Conservation (phyloP, 164 flowering plant genomes). For the Kingdonia uniflora region DNA sequence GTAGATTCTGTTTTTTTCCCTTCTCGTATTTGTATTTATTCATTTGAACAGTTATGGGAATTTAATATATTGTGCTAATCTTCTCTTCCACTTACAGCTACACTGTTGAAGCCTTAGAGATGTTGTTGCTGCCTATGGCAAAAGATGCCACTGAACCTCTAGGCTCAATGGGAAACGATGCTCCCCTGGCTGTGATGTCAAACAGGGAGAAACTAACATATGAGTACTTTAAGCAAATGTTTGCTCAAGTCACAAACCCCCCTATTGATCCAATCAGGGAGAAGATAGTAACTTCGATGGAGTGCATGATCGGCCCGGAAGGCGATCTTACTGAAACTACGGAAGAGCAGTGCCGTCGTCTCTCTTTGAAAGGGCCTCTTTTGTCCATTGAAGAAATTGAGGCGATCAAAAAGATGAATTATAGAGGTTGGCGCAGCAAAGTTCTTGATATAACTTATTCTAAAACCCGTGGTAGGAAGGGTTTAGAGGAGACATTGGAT, state of each 20-base stretch:
- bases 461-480: slow-evolving; percentile 64
- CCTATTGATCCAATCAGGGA: slow-evolving; percentile 99
- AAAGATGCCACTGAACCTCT: slow-evolving; percentile 97
- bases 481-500: slow-evolving; percentile 87
- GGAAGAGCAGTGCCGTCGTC: slow-evolving; percentile 90
- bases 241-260: slow-evolving; percentile 99
- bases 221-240: slow-evolving; percentile 99
- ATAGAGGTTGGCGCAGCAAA: slow-evolving; percentile 90
- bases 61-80: not conserved
- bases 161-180: slow-evolving; percentile 99
- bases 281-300: slow-evolving; percentile 97
- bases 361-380: slow-evolving; percentile 87
- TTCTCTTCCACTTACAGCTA: slow-evolving; percentile 40
- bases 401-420: slow-evolving; percentile 86
- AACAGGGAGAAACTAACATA: slow-evolving; percentile 85
- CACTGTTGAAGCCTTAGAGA: slow-evolving; percentile 88
- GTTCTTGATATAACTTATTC: slow-evolving; percentile 89
- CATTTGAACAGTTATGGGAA: not conserved
- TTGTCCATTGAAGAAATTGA: slow-evolving; percentile 78
- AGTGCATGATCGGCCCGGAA: slow-evolving; percentile 98
- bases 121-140: slow-evolving; percentile 96
- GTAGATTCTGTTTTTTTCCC: slow-evolving; percentile 3
- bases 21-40: not conserved
- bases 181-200: slow-evolving; percentile 98
- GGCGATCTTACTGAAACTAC: slow-evolving; percentile 96